Evolutionary conservation across 768 basidiomycete genomes (phyloP).

Genomic region (Lactifluus hygrophoroides): DNA sequence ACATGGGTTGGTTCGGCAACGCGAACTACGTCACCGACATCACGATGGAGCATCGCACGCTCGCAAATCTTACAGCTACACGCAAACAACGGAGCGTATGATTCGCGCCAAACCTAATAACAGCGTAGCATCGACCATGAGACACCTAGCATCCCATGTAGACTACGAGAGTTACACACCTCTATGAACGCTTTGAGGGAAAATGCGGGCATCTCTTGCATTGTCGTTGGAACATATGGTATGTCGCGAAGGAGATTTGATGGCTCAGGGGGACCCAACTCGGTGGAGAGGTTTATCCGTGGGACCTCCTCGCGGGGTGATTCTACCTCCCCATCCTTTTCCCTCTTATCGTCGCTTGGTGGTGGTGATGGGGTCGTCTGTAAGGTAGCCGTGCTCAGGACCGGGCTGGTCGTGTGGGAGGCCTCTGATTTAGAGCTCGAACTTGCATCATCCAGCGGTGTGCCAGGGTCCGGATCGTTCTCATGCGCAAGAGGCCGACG

Average conservation of each 20-base stretch:
- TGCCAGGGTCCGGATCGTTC: conserved; percentile 11
- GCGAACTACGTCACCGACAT: conserved; percentile 32
- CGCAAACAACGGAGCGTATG: conserved; percentile 60
- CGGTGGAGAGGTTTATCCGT: conserved; percentile 28
- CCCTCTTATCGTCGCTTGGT: conserved; percentile 35
- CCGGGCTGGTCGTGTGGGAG: conserved; percentile 62
- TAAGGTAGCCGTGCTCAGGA: conserved; percentile 62
- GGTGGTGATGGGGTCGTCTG: conserved; percentile 76
- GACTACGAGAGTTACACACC: conserved; percentile 33
- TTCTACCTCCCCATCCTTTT: conserved; percentile 29
- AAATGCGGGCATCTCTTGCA: conserved; percentile 37
- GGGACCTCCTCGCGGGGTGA: conserved; percentile 22
- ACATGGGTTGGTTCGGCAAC: conserved; percentile 17
- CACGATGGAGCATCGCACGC: conserved; percentile 49
- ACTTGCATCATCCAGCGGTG: conserved; percentile 36
- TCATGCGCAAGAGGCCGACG: conserved; percentile 32
- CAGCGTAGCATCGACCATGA: conserved; percentile 1
- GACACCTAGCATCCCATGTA: not conserved
- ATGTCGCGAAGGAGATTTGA: conserved; percentile 57
- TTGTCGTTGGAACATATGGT: conserved; percentile 59
- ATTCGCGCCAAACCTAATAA: conserved; percentile 62
- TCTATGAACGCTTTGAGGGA: conserved; percentile 38
- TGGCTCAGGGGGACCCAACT: conserved; percentile 53
- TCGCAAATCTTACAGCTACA: conserved; percentile 70
- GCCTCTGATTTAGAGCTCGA: conserved; percentile 42